These are phyloP conservation scores for Candida pseudofarinosa DNA, from an alignment of 805 yeast genomes.

Conservation along the genomic window DNA sequence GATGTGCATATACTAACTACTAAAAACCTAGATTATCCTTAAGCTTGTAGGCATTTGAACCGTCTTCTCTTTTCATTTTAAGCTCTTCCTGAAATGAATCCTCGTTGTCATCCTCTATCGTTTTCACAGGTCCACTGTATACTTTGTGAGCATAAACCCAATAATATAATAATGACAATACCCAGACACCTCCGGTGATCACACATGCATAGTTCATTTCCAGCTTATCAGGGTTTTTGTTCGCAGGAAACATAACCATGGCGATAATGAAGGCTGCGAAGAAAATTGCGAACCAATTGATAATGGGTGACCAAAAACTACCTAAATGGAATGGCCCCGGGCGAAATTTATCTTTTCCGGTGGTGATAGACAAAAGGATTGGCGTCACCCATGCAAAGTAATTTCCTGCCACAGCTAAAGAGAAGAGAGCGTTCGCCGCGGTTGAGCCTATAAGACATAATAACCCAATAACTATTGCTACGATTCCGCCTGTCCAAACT, in stretches of 20 bases:
- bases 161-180: conserved; percentile 22
- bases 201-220: conserved; percentile 34
- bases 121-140: conserved; percentile 28
- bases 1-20: too few relatives aligned
- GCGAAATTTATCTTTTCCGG: conserved; percentile 43
- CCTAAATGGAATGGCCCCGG: conserved; percentile 69
- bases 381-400: conserved; percentile 49
- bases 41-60: neutral
- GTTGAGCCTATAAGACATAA: conserved; percentile 37
- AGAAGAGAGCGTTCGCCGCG: conserved; percentile 43
- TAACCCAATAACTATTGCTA: conserved; percentile 34
- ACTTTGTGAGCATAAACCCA: conserved; percentile 22
- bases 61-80: neutral
- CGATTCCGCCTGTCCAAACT: conserved; percentile 28
- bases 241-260: conserved; percentile 48
- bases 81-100: neutral
- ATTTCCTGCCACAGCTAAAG: conserved; percentile 40
- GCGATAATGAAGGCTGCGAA: conserved; percentile 26
- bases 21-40: neutral
- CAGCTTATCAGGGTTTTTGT: conserved; percentile 29
- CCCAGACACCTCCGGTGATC: conserved; percentile 28
- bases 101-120: conserved; percentile 16
- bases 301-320: conserved; percentile 35
- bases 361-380: conserved; percentile 44
- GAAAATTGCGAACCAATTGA: conserved; percentile 40